These are phyloP conservation scores for Colletotrichum sp. DNA, from an alignment of 2,329 filamentous ascomycete species.

Conservation along the genomic window DNA sequence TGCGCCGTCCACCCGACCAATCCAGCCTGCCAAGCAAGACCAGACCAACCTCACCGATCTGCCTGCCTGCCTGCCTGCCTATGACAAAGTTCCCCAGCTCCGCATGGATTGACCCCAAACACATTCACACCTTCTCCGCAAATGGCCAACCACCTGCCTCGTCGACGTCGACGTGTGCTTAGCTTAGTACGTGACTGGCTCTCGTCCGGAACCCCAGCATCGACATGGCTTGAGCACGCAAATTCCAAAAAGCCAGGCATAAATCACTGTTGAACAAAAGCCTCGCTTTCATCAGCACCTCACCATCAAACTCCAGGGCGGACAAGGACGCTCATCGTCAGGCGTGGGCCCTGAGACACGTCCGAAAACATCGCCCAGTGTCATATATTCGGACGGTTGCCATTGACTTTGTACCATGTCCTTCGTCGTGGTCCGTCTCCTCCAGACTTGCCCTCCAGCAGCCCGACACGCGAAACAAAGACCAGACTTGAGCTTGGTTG, in stretches of 20 bases:
- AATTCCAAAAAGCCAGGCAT: neutral
- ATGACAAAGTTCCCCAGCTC: neutral
- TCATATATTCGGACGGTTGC: constrained; percentile 7
- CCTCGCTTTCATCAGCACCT: neutral
- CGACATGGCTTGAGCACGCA: neutral
- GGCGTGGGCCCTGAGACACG: constrained; percentile 9
- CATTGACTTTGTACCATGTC: neutral
- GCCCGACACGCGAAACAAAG: neutral
- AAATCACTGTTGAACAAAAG: neutral
- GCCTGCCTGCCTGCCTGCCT: neutral
- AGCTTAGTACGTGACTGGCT: neutral
- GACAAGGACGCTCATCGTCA: neutral
- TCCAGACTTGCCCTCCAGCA: neutral
- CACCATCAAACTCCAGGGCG: neutral
- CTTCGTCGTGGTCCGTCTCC: neutral
- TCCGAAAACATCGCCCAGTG: constrained; percentile 5
- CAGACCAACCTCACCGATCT: neutral
- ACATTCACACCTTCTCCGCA: neutral
- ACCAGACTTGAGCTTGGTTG: neutral
- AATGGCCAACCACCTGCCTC: neutral
- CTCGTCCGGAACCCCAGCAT: neutral
- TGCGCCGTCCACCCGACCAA: neutral
- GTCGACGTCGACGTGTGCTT: neutral
- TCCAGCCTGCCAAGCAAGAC: neutral
- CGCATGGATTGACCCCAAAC: neutral